Evolutionary conservation across 495 filamentous ascomycete genomes (phyloP).

Genomic region (Lasiosphaeriaceae sp.): DNA sequence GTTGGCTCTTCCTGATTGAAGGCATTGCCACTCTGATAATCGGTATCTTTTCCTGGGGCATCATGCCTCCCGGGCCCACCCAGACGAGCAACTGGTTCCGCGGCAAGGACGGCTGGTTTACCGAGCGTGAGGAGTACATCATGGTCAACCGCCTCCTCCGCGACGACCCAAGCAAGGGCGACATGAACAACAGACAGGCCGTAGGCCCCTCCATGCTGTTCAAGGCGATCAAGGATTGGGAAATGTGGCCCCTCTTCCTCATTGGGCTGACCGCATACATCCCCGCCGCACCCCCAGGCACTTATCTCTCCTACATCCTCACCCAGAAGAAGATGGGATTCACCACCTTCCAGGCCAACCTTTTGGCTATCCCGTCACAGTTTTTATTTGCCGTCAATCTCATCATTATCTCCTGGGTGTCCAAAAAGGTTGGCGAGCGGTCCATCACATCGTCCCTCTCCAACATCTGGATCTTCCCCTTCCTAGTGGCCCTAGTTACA

Average conservation of each 20-base stretch:
- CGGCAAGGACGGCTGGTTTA: slow-evolving; percentile 45
- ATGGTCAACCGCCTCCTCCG: slow-evolving; percentile 46
- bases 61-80: slow-evolving; percentile 27
- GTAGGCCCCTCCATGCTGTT: slow-evolving; percentile 56
- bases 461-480: slow-evolving; percentile 53
- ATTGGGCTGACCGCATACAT: slow-evolving; percentile 57
- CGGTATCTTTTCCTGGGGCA: not conserved
- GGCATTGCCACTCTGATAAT: not conserved
- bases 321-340: slow-evolving; percentile 51
- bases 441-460: slow-evolving; percentile 45
- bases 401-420: slow-evolving; percentile 48
- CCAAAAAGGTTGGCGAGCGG: slow-evolving; percentile 53
- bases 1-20: slow-evolving; percentile 54
- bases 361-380: slow-evolving; percentile 62
- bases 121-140: slow-evolving; percentile 44
- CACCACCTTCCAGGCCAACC: slow-evolving; percentile 62
- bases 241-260: slow-evolving; percentile 69
- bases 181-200: slow-evolving; percentile 56
- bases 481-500: slow-evolving; percentile 47
- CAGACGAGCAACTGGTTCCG: slow-evolving; percentile 45
- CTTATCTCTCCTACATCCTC: slow-evolving; percentile 62
- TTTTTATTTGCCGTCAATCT: slow-evolving; percentile 26
- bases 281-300: slow-evolving; percentile 46
- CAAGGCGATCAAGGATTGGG: slow-evolving; percentile 58
- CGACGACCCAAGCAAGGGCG: slow-evolving; percentile 50